Percentiles rank a stretch among this genome's conserved stretches.
These are phyloP conservation scores for Penicillium italicum DNA, from an alignment of 2,329 filamentous ascomycete species.

Conservation along the genomic window DNA sequence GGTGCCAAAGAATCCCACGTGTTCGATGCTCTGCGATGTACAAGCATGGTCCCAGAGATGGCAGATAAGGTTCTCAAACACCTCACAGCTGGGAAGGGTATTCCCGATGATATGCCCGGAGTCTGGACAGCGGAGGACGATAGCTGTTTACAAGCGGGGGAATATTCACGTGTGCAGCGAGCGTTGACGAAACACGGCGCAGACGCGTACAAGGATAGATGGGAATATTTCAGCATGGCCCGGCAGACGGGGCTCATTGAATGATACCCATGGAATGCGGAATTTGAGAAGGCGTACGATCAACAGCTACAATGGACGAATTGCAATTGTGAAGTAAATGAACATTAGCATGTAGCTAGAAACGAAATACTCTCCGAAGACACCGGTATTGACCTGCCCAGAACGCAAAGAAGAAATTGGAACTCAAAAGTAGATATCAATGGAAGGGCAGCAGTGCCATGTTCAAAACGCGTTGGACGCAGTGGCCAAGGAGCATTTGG, in stretches of 20 bases:
- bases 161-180: conserved; percentile 34
- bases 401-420: conserved; percentile 3
- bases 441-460: neutral
- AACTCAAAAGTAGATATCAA: neutral
- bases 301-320: neutral
- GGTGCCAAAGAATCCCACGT: conserved; percentile 32
- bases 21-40: conserved; percentile 36
- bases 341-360: conserved; percentile 1
- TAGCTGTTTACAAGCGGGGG: conserved; percentile 30
- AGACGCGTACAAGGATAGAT: conserved; percentile 33
- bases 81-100: conserved; percentile 29
- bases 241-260: conserved; percentile 20
- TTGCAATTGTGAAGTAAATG: neutral
- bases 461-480: neutral
- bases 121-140: conserved; percentile 51
- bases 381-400: conserved; percentile 1
- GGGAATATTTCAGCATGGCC: conserved; percentile 36
- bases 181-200: conserved; percentile 46
- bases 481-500: neutral
- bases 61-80: conserved; percentile 37
- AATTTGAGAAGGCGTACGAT: neutral
- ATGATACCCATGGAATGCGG: neutral
- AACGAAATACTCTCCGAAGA: conserved; percentile 3
- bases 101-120: conserved; percentile 43
- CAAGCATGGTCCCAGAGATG: conserved; percentile 40